Base-by-base conservation (phyloP, 2,329 filamentous ascomycete genomes). In the Sclerotinia glacialis region DNA sequence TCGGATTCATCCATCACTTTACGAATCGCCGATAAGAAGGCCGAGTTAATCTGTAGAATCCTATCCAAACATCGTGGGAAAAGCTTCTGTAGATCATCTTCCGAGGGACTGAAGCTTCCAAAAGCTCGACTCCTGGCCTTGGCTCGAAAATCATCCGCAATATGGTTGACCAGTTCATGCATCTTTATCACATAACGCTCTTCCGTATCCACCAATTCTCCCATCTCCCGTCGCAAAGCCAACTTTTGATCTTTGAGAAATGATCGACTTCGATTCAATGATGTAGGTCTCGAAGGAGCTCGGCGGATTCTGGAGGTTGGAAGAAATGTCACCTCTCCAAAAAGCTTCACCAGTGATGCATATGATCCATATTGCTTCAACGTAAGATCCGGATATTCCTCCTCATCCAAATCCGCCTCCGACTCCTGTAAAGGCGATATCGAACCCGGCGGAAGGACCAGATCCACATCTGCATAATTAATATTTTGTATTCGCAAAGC, bases 181-280 rank as follows among this genome's bases (percentile, higher is more conserved):
- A 99, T 79, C 77, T 98, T 97, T 73, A 85, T 84, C 52, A 99
- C 92, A 78, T 98, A 99, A 77, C 92, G 89, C 76, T 95, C 92
- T 77, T 99, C 95, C 0, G 95, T 99, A 74, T 96, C 91, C 44
- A 97, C 86, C 68, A 98, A 80, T 77, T 99, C 95, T 67, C 86
- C 88, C 83, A 99, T 88, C 77, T 97, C 94, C 78, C 93, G 89
- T 50, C 93, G 87, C 71, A 97, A 80, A 63, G 90, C 90, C 71
- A 93, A 85, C 75, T 96, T 96, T 75, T 97, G 92, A 66, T 90
- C 87, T 72, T 87, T 88, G 46, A 89, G 84, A 74, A 97, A 96
- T 0, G 89, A 86, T 72, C 89, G 90, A 72, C 86, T 91, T 71
- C 90, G 85, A 76, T 91, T 95, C 58, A 95, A 80, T 47, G 91